Evolutionary conservation across 2,329 filamentous ascomycete species (phyloP), one percentile per base, ranked within the genome.

Genomic region (Colletotrichum filicis): DNA sequence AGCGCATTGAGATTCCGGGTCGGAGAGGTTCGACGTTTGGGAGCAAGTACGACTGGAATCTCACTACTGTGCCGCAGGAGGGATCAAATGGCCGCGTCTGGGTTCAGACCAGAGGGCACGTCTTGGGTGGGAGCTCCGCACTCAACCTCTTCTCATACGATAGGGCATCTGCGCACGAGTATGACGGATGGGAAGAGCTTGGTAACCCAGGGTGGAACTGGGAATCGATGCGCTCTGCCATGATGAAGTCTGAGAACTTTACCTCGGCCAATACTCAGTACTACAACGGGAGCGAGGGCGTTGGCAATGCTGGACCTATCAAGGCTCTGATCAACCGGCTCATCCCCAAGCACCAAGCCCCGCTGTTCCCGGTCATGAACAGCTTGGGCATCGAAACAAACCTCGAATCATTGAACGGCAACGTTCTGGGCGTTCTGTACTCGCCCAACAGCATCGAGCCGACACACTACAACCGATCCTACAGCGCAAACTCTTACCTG

Each of bases 371-470:
- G 0, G 84, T 87, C 0, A 77, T 89, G 49, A 83, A 85, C 57
- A 77, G 76, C 4, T 79, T 90, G 2, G 87, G 86, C 2, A 75
- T 84, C 1, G 60, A 75, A 26, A 80, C 79, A 7, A 83, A 81
- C 37, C 78, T 87, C 1, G 79, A 87, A 59, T 87, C 86, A 11
- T 80, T 89, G 5, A 81, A 83, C 24, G 88, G 88, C 3, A 83
- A 86, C 59, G 52, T 84, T 85, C 76, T 88, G 4, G 88, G 88
- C 11, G 85, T 86, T 8, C 85, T 85, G 77, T 85, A 83, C 30
- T 86, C 87, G 65, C 82, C 88, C 4, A 86, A 83, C 74, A 88
- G 84, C 66, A 83, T 90, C 46, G 82, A 86, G 52, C 82, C 83
- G 8, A 82, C 80, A 5, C 83, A 84, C 56, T 88, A 86, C 74